phyloP scores from a whole-genome alignment of 805 yeast species.

The Kazachstania martiniae region DNA sequence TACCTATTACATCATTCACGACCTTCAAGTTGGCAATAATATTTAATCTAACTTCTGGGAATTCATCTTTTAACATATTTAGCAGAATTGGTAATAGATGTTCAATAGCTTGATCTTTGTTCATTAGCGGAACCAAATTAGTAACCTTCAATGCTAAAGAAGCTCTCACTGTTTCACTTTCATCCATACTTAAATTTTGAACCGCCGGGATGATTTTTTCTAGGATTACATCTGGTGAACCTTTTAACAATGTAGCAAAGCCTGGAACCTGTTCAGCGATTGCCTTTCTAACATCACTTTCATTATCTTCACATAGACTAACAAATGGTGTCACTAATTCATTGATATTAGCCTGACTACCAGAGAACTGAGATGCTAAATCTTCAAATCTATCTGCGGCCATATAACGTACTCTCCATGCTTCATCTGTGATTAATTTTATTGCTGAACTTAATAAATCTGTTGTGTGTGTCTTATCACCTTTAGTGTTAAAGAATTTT shows the following conservation, averaged over 20 bases:
- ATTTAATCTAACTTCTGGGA: constrained; percentile 90
- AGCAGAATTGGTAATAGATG: constrained; percentile 77
- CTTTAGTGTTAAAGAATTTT: constrained; percentile 47
- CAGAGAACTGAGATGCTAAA: constrained; percentile 55
- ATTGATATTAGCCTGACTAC: constrained; percentile 41
- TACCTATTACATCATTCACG: constrained; percentile 91
- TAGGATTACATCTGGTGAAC: constrained; percentile 40
- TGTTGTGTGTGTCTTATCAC: constrained; percentile 48
- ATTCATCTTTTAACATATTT: constrained; percentile 92
- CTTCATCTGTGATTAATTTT: constrained; percentile 71
- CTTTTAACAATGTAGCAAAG: constrained; percentile 42
- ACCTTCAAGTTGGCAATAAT: constrained; percentile 85
- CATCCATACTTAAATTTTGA: constrained; percentile 75
- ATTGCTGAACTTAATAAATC: constrained; percentile 57
- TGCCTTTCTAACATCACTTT: constrained; percentile 95
- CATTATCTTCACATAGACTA: constrained; percentile 75
- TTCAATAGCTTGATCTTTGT: constrained; percentile 75
- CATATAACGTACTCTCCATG: constrained; percentile 98
- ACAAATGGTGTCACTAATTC: constrained; percentile 53
- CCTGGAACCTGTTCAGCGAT: constrained; percentile 84
- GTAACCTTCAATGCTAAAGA: constrained; percentile 85
- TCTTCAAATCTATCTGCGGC: constrained; percentile 88
- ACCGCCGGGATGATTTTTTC: constrained; percentile 74
- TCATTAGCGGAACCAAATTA: constrained; percentile 73
- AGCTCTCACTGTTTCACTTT: constrained; percentile 86